Evolutionary conservation across 2,329 filamentous ascomycete genomes (phyloP), one percentile per base, ranked within the genome.

Genomic region (Apiospora rasikravindrae): DNA sequence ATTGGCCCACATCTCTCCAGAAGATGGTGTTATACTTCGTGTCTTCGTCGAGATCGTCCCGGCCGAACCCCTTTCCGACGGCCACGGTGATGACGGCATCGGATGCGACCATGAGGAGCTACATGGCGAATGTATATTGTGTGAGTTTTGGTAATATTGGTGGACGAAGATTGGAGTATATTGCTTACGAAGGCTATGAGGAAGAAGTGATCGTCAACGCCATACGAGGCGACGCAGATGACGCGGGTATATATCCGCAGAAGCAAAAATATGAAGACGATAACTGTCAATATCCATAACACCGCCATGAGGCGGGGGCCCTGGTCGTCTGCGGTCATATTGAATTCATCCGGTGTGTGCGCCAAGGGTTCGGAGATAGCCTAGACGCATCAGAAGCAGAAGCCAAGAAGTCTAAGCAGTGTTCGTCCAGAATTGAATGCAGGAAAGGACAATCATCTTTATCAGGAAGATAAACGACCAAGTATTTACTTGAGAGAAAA

Each of bases 221-320:
- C 57, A 4, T 64, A 64, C 2, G 57, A 64, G 19, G 57, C 57
- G 57, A 64, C 57, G 22, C 57, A 64, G 8, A 64, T 64, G 19
- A 64, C 57, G 22, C 57, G 57, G 29, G 57, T 64, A 3, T 64
- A 64, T 40, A 40, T 24, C 29, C 57, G 33, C 8, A 64, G 11
- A n/a, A 64, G 57, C 19, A 64, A 7, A 14, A 64, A 64, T 2
- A 40, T 5, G 33, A 64, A 64, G 57, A 64, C 57, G 8, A 64
- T 64, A 10, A 22, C 57, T 40, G 57, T 64, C 10, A 64, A 64
- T 40, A 22, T 33, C 57, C 57, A 64, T 40, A 64, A 3, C 6
- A 64, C 57, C 33, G 57, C 57, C 57, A 64, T 64, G 57, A 64
- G 57, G 33, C 57, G 57, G 33, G 57, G 19, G 14, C 57, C 57